Conservation (phyloP, 352 stramenopile species). For the Plasmopara muralis region DNA sequence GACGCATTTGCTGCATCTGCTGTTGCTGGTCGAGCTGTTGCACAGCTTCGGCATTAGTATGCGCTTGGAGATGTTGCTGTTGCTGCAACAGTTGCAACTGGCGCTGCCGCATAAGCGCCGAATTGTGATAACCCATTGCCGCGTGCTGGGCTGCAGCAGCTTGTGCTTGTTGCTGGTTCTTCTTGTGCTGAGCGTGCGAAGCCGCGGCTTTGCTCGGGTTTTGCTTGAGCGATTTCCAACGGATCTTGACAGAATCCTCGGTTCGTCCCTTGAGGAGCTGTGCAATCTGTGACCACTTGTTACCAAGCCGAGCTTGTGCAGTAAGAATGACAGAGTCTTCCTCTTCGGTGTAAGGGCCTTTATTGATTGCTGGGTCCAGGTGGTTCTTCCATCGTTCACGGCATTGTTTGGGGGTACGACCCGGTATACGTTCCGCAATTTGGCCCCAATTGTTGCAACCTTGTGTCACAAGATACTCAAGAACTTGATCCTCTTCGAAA, state of each 20-base stretch:
- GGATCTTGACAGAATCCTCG: conserved; percentile 93
- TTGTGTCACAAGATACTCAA: conserved; percentile 85
- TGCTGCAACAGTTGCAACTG: conserved; percentile 67
- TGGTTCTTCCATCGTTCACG: conserved; percentile 89
- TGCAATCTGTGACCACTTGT: conserved; percentile 95
- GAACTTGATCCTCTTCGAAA: conserved; percentile 91
- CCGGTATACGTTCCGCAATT: conserved; percentile 89
- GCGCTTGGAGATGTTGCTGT: conserved; percentile 60
- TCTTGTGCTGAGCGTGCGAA: conserved; percentile 71
- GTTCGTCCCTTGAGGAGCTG: conserved; percentile 87
- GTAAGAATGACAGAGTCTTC: conserved; percentile 92
- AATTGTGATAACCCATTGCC: conserved; percentile 53
- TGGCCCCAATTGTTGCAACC: conserved; percentile 91
- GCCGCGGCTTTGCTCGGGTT: conserved; percentile 74
- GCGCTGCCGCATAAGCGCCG: conserved; percentile 55
- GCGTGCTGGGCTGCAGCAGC: conserved; percentile 31
- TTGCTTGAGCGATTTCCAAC: conserved; percentile 87
- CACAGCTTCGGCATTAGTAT: conserved; percentile 49
- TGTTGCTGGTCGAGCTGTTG: conserved; percentile 70
- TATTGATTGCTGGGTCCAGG: conserved; percentile 89
- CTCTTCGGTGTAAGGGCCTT: conserved; percentile 91
- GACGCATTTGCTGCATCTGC: conserved; percentile 63
- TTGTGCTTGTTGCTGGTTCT: conserved; percentile 62
- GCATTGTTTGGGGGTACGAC: conserved; percentile 89
- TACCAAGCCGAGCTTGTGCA: conserved; percentile 87